Evolutionary conservation across 2,329 filamentous ascomycete genomes (phyloP), one percentile per base, ranked within the genome.

Genomic region (Cytospora mali): DNA sequence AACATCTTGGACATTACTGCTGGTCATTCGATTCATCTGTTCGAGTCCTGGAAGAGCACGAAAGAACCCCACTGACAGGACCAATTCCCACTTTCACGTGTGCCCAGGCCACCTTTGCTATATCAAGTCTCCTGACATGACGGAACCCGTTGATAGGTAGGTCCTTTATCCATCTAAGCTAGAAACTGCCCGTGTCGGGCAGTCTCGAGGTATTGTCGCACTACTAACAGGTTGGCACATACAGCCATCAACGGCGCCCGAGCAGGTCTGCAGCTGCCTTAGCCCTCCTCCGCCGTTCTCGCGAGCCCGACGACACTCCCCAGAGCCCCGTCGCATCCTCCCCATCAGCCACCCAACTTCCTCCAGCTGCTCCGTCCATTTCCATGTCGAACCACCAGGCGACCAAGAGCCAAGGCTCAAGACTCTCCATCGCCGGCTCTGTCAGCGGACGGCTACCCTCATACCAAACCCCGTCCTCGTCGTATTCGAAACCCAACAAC

Each of bases 211-310:
- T n/a, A n/a, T n/a, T n/a, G n/a, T 49, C n/a, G 31, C 49, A 35
- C 27, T 64, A 58, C 57, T 61, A 39, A 58, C 50, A 11, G 35
- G 35, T 53, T 28, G 21, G 21, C 29, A 7, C 29, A 10, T 46
- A 39, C 56, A 66, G 64, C 61, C 58, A 53, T 46, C 83, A 84
- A 70, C 83, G 80, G 75, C 82, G 80, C 65, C 83, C 84, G 4
- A 46, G 42, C 62, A 87, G 81, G 72, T 85, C 79, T 57, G 69
- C 80, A 48, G 77, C 78, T 56, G 78, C 82, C 53, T 73, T 86
- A 67, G 78, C 83, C 72, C 71, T 88, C 71, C 74, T 88, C 72
- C 64, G 64, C 29, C 78, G 83, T 65, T 75, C 74, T 66, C 76
- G 77, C 66, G 78, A 79, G 68, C 79, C 83, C 71, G 82, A 84